phyloP scores from a whole-genome alignment of 495 filamentous ascomycete species.

The Aspergillus olivimuriae region DNA sequence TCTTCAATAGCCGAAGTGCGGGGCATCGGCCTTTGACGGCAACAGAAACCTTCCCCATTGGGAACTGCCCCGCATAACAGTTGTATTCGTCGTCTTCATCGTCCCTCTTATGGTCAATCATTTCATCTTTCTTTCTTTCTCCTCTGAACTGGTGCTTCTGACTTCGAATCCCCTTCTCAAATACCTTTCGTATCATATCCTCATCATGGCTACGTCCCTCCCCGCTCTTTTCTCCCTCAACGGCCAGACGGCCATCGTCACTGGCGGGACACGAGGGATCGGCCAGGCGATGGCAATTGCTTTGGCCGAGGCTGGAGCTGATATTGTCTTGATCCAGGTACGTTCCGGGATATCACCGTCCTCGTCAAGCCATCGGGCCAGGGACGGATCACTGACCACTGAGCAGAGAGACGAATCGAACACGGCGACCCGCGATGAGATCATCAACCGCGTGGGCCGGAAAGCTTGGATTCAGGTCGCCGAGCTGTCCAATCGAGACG shows the following conservation, averaged over 20 bases:
- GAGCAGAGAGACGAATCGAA: slow-evolving; percentile 58
- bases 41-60: slow-evolving; percentile 11
- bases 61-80: slow-evolving; percentile 1
- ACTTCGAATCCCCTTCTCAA: not conserved
- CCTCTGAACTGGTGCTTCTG: too few relatives aligned
- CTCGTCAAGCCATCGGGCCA: too few relatives aligned
- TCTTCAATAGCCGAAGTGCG: slow-evolving; percentile 27
- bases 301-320: slow-evolving; percentile 79
- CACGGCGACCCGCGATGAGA: slow-evolving; percentile 45
- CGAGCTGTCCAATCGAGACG: slow-evolving; percentile 56
- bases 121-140: not conserved
- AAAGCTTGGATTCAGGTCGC: slow-evolving; percentile 62
- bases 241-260: slow-evolving; percentile 71
- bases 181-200: not conserved
- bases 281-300: slow-evolving; percentile 78
- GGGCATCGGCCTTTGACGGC: slow-evolving; percentile 17
- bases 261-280: slow-evolving; percentile 83
- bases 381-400: too few relatives aligned
- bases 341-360: too few relatives aligned
- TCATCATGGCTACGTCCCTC: slow-evolving; percentile 2
- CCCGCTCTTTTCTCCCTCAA: slow-evolving; percentile 38
- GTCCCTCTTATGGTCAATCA: not conserved
- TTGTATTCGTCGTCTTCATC: too few relatives aligned
- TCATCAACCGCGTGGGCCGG: slow-evolving; percentile 56
- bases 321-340: slow-evolving; percentile 63